A percentile compares a stretch with the other conserved stretches of the same genome.
Evolutionary conservation across 1,139 yeast species (phyloP).

Genomic region (Nakaseomyces nivariensis): DNA sequence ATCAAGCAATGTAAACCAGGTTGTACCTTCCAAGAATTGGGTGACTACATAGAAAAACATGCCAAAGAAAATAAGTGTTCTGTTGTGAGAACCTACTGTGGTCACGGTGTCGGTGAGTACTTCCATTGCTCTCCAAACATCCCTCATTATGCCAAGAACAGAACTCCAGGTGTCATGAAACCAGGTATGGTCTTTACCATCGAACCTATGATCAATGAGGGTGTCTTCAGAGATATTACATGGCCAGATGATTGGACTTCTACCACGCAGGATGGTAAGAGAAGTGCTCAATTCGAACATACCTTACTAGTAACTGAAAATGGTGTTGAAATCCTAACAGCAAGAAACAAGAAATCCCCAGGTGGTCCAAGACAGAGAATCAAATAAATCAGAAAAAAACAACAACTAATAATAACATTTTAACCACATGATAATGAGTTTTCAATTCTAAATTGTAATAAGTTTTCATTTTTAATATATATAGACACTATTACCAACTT

Average conservation of each 20-base stretch:
- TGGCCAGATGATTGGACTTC: constrained; percentile 99
- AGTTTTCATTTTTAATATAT: background rate
- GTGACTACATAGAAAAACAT: constrained; percentile 80
- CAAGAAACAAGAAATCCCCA: constrained; percentile 67
- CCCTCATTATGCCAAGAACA: constrained; percentile 90
- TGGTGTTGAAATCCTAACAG: constrained; percentile 87
- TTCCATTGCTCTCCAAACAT: constrained; percentile 92
- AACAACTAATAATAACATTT: background rate
- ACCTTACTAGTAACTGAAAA: constrained; percentile 85
- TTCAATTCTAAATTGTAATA: background rate
- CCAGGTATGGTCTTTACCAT: constrained; percentile 97
- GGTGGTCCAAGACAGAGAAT: constrained; percentile 75
- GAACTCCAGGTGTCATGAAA: constrained; percentile 86
- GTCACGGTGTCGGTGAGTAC: constrained; percentile 82
- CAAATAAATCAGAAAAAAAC: constrained; percentile 15
- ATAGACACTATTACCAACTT: background rate
- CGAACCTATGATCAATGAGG: constrained; percentile 94
- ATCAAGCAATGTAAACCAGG: constrained; percentile 88
- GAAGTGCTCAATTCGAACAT: constrained; percentile 93
- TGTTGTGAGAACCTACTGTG: constrained; percentile 85
- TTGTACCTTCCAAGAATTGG: constrained; percentile 73
- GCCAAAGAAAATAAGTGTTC: constrained; percentile 73
- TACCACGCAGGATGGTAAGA: constrained; percentile 75
- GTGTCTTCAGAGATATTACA: constrained; percentile 66
- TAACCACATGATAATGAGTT: background rate